Evolutionary conservation across 2,329 filamentous ascomycete species (phyloP).

Genomic region (Aspergillus tanneri): DNA sequence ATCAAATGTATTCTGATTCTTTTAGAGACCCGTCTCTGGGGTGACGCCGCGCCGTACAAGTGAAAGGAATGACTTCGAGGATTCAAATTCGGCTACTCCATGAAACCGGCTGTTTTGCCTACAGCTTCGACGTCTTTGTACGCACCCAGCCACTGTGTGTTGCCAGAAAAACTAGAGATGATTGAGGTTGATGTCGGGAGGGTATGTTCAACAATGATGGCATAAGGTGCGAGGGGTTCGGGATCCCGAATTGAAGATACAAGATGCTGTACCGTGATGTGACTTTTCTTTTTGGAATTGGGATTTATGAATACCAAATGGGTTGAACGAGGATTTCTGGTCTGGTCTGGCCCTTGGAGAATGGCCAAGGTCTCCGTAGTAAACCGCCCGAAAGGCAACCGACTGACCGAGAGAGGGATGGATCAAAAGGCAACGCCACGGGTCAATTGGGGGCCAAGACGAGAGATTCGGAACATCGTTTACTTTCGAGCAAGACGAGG

Average conservation of each 20-base stretch:
- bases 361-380: neutral
- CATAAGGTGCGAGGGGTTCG: neutral
- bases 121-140: neutral
- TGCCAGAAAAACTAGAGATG: neutral
- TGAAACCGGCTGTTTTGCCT: neutral
- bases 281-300: neutral
- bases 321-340: neutral
- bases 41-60: neutral
- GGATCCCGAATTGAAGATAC: neutral
- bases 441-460: slow-evolving; percentile 9
- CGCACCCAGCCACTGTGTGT: neutral
- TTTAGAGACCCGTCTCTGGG: neutral
- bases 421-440: slow-evolving; percentile 10
- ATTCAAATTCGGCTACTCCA: neutral
- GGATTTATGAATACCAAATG: neutral
- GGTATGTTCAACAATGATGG: neutral
- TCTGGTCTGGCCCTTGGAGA: neutral
- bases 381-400: neutral
- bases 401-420: neutral
- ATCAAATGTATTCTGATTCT: neutral
- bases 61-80: neutral
- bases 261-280: neutral
- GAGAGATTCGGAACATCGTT: slow-evolving; percentile 7
- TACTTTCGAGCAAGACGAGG: slow-evolving; percentile 6
- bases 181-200: neutral